Percentiles rank a stretch among this genome's conserved stretches.
Conservation (phyloP, 2,329 filamentous ascomycete species). For the Fusarium musae region DNA sequence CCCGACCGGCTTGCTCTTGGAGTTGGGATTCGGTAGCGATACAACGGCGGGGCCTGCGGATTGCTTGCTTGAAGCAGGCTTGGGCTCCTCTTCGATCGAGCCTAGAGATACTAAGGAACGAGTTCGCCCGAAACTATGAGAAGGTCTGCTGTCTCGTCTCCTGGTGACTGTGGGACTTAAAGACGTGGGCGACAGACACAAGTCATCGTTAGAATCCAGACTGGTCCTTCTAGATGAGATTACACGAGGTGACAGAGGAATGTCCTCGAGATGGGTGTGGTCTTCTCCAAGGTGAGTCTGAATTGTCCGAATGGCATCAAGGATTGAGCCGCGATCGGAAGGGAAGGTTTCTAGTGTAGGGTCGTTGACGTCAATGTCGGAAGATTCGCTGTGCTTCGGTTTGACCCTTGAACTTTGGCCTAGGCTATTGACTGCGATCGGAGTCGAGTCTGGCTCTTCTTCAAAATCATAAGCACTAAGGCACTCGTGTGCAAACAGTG, state of each 20-base stretch:
- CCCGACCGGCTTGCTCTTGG: constrained; percentile 25
- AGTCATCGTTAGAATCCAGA: constrained; percentile 53
- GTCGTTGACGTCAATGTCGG: constrained; percentile 55
- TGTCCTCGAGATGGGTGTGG: constrained; percentile 50
- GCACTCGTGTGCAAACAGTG: constrained; percentile 61
- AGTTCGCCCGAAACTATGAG: constrained; percentile 50
- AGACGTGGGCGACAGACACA: constrained; percentile 48
- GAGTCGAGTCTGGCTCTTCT: constrained; percentile 45
- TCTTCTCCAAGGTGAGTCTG: constrained; percentile 57
- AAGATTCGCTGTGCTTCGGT: constrained; percentile 30
- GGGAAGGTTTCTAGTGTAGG: constrained; percentile 62
- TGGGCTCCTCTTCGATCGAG: constrained; percentile 59
- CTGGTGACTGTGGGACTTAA: constrained; percentile 49
- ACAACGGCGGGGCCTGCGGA: constrained; percentile 28
- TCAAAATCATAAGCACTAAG: constrained; percentile 54
- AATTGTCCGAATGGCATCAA: constrained; percentile 59
- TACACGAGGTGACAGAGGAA: constrained; percentile 51
- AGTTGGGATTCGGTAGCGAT: constrained; percentile 40
- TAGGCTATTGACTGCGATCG: constrained; percentile 30
- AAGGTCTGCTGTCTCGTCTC: constrained; percentile 48
- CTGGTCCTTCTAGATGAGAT: constrained; percentile 49
- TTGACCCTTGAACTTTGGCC: constrained; percentile 24
- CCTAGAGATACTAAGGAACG: constrained; percentile 56
- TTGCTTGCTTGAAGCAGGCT: constrained; percentile 26
- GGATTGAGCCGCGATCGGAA: constrained; percentile 56